Conservation (phyloP, 345 rosid species). For the Lumnitzera littorea region DNA sequence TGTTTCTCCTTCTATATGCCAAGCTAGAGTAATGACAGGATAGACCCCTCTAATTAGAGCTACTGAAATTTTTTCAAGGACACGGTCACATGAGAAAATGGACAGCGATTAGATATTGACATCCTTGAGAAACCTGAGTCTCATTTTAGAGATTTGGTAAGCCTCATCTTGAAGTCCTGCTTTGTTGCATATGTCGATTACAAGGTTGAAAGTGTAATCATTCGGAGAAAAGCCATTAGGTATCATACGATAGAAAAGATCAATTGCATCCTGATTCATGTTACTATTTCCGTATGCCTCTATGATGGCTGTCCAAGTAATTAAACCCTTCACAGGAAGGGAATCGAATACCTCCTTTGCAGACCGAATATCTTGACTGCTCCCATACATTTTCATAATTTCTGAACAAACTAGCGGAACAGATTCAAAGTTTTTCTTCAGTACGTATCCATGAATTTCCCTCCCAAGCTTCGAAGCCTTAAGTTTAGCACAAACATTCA, state of each 20-base stretch:
- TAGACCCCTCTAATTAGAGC: no score
- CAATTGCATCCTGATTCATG: conserved; percentile 39
- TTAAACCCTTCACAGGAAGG: conserved; percentile 55
- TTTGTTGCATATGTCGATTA: conserved; percentile 52
- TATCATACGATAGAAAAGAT: conserved; percentile 52
- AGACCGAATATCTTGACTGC: conserved; percentile 35
- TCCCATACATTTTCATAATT: conserved; percentile 66
- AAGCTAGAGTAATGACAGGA: no score
- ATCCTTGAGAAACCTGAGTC: no score
- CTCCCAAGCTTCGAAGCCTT: conserved; percentile 58
- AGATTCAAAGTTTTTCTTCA: conserved; percentile 49
- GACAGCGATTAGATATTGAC: no score
- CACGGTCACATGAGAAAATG: no score
- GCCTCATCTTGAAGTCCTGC: conserved; percentile 76
- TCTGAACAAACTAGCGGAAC: conserved; percentile 62
- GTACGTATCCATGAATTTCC: conserved; percentile 65
- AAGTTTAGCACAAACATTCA: conserved; percentile 43
- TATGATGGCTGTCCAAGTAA: conserved; percentile 78
- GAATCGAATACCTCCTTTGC: conserved; percentile 50
- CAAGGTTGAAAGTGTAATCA: conserved; percentile 53
- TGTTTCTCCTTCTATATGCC: no score
- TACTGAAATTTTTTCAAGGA: no score
- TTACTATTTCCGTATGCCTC: conserved; percentile 50
- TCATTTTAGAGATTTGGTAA: conserved; percentile 28
- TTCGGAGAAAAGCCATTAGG: conserved; percentile 51